phyloP scores from a whole-genome alignment of 2,329 filamentous ascomycete genomes.

The Cladosporium colombiae region DNA sequence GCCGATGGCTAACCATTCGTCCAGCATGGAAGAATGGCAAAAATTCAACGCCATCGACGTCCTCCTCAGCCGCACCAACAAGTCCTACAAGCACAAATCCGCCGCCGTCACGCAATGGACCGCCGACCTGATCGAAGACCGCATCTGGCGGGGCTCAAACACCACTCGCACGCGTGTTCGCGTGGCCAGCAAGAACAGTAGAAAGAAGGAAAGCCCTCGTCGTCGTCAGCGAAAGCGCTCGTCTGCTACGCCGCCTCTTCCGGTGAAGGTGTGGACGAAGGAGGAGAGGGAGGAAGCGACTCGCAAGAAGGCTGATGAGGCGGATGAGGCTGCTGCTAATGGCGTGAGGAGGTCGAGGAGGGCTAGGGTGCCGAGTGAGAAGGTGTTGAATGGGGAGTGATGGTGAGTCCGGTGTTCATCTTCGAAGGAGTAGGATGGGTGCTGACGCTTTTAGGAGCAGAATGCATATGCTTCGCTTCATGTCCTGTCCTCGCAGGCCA shows the following conservation, averaged over 20 bases:
- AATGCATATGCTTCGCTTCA: not conserved
- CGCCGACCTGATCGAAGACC: not conserved
- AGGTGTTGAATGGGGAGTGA: not conserved
- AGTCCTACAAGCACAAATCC: not conserved
- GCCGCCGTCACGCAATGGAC: not conserved
- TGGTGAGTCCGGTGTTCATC: not conserved
- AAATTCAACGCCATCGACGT: conserved; percentile 1
- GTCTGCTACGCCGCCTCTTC: not conserved
- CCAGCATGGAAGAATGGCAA: conserved; percentile 1
- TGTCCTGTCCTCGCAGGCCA: too few species aligned
- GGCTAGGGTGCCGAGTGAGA: not conserved
- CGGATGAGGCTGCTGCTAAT: not conserved
- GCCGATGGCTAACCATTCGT: too few species aligned
- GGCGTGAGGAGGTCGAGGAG: not conserved
- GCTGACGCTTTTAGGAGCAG: not conserved
- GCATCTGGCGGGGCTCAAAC: not conserved
- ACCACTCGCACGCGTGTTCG: not conserved
- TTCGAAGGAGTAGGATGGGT: not conserved
- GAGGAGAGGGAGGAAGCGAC: not conserved
- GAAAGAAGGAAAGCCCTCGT: too few species aligned
- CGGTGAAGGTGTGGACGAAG: not conserved
- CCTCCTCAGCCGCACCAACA: not conserved
- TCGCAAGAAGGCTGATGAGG: not conserved
- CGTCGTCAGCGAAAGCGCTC: not conserved
- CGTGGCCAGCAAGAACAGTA: not conserved